Conservation (phyloP, 768 basidiomycete species). For the Suillus plorans region DNA sequence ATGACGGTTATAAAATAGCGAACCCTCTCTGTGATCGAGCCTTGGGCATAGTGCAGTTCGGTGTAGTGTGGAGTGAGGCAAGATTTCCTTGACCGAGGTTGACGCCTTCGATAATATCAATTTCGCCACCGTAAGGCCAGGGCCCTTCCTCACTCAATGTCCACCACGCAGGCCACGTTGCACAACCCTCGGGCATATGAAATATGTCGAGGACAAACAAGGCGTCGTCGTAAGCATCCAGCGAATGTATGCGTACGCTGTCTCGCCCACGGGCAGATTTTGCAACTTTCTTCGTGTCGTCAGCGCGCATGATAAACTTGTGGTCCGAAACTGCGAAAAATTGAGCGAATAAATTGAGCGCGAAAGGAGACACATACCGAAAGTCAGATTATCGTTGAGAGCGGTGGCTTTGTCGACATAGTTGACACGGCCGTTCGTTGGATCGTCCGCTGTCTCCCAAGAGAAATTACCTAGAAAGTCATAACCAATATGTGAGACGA, state of each 20-base stretch:
- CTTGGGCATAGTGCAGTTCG: conserved; percentile 46
- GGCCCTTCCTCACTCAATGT: conserved; percentile 48
- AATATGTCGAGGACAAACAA: conserved; percentile 50
- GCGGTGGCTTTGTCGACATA: conserved; percentile 50
- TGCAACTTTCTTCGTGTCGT: conserved; percentile 38
- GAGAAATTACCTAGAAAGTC: conserved; percentile 48
- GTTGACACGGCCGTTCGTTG: conserved; percentile 67
- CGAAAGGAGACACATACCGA: conserved; percentile 33
- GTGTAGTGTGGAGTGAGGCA: conserved; percentile 53
- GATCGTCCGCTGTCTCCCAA: conserved; percentile 54
- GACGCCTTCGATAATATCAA: conserved; percentile 65
- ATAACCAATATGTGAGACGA: conserved; percentile 25
- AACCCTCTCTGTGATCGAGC: conserved; percentile 48
- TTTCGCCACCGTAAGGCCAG: conserved; percentile 64
- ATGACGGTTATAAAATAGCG: conserved; percentile 8
- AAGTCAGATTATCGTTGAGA: conserved; percentile 42
- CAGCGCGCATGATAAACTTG: conserved; percentile 60
- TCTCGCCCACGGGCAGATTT: conserved; percentile 47
- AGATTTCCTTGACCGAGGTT: conserved; percentile 46
- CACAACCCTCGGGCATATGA: conserved; percentile 63
- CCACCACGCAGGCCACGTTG: conserved; percentile 69
- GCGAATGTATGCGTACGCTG: conserved; percentile 54
- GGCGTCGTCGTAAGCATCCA: conserved; percentile 43
- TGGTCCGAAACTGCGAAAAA: conserved; percentile 2
- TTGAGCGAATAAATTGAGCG: not conserved